Conservation (phyloP, 768 basidiomycete genomes). For the Phaffia tasmanica region DNA sequence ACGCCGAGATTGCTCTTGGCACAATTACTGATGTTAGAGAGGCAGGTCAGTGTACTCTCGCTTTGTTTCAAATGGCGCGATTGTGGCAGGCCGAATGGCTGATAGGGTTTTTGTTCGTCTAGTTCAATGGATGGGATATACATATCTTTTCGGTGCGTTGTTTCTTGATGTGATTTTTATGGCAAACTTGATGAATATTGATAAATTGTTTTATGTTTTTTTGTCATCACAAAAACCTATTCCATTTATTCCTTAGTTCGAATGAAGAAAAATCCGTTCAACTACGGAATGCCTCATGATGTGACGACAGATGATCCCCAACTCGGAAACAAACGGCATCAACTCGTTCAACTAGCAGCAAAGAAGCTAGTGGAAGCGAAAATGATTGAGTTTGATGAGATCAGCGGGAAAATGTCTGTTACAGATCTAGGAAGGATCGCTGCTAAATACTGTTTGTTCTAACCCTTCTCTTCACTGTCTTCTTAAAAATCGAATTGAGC, state of each 20-base stretch:
- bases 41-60: conserved; percentile 48
- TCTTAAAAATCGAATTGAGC: not conserved
- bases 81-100: too few relatives aligned
- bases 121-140: conserved; percentile 74
- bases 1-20: conserved; percentile 88
- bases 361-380: conserved; percentile 52
- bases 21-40: conserved; percentile 80
- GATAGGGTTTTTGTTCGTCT: not conserved
- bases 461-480: not conserved
- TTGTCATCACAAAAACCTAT: not conserved
- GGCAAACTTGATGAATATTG: not conserved
- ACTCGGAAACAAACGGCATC: conserved; percentile 56
- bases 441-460: conserved; percentile 60
- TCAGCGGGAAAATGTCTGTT: conserved; percentile 51
- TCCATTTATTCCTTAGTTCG: conserved; percentile 45
- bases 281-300: conserved; percentile 69
- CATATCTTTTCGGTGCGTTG: conserved; percentile 60
- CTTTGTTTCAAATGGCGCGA: too few relatives aligned
- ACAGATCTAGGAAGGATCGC: conserved; percentile 95
- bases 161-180: not conserved
- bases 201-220: not conserved
- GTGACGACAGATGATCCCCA: conserved; percentile 58
- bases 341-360: conserved; percentile 58
- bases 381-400: conserved; percentile 70
- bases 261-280: conserved; percentile 79